phyloP scores from a whole-genome alignment of 768 basidiomycete genomes.

The Phylloporus sp. region DNA sequence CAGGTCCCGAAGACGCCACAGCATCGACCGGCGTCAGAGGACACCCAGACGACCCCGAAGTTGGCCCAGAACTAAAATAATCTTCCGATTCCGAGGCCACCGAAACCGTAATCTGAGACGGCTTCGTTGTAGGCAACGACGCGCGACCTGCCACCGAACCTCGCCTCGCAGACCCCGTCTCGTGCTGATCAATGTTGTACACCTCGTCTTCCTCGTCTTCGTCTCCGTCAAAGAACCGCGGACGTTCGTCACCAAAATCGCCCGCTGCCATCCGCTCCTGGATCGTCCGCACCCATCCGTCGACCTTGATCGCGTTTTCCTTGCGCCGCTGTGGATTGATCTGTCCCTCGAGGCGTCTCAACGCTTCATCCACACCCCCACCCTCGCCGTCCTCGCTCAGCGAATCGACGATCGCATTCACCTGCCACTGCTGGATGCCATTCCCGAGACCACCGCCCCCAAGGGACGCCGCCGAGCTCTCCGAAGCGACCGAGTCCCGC shows the following conservation, averaged over 20 bases:
- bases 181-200: slow-evolving; percentile 29
- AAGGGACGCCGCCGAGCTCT: slow-evolving; percentile 31
- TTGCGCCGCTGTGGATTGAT: slow-evolving; percentile 69
- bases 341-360: slow-evolving; percentile 78
- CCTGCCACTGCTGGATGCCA: slow-evolving; percentile 74
- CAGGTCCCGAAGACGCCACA: slow-evolving; percentile 1
- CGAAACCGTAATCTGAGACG: slow-evolving; percentile 21
- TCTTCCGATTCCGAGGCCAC: slow-evolving; percentile 20
- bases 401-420: slow-evolving; percentile 71
- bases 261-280: slow-evolving; percentile 60
- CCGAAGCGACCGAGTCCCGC: slow-evolving; percentile 54
- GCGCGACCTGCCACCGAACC: slow-evolving; percentile 3
- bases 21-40: slow-evolving; percentile 15
- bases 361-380: slow-evolving; percentile 79
- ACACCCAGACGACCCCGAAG: slow-evolving; percentile 15
- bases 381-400: slow-evolving; percentile 68
- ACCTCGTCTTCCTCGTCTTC: slow-evolving; percentile 35
- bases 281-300: slow-evolving; percentile 75
- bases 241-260: slow-evolving; percentile 58
- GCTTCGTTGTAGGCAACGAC: slow-evolving; percentile 15
- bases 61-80: slow-evolving; percentile 17
- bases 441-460: slow-evolving; percentile 36
- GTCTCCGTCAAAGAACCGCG: slow-evolving; percentile 50
- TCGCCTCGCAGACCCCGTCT: slow-evolving; percentile 24
- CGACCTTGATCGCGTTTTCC: slow-evolving; percentile 71